These are phyloP conservation scores for Xylaria longipes DNA, from an alignment of 495 filamentous ascomycete genomes.

Conservation along the genomic window DNA sequence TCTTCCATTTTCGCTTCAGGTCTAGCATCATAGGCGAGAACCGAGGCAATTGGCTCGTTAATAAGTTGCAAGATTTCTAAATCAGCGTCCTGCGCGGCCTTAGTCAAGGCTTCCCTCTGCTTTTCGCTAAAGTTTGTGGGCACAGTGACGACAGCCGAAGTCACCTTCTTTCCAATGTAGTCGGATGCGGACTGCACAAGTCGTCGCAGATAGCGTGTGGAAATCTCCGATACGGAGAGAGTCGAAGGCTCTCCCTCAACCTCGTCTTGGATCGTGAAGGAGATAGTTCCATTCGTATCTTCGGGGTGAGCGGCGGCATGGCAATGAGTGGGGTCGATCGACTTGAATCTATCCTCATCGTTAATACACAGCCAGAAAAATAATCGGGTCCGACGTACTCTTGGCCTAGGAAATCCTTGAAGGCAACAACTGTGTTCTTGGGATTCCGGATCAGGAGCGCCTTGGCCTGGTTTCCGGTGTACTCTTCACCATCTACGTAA, in stretches of 20 bases:
- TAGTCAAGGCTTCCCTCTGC: conserved; percentile 79
- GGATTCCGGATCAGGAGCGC: conserved; percentile 88
- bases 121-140: conserved; percentile 91
- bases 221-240: conserved; percentile 82
- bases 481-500: conserved; percentile 94
- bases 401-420: conserved; percentile 94
- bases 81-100: conserved; percentile 79
- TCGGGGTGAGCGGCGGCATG: conserved; percentile 92
- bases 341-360: conserved; percentile 69
- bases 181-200: conserved; percentile 85
- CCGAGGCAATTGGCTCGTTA: conserved; percentile 88
- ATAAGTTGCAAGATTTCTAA: conserved; percentile 93
- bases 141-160: conserved; percentile 88
- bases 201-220: conserved; percentile 84
- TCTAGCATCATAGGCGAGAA: conserved; percentile 90
- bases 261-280: conserved; percentile 84
- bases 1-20: conserved; percentile 75
- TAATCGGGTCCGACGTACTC: conserved; percentile 59
- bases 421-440: conserved; percentile 91
- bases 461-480: conserved; percentile 95
- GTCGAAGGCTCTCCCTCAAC: conserved; percentile 64
- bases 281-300: conserved; percentile 72
- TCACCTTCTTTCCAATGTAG: conserved; percentile 89
- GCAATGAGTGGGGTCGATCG: conserved; percentile 93
- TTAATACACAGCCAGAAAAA: conserved; percentile 18